Base-by-base conservation (phyloP, 805 yeast species). In the Candida dajiaensis region DNA sequence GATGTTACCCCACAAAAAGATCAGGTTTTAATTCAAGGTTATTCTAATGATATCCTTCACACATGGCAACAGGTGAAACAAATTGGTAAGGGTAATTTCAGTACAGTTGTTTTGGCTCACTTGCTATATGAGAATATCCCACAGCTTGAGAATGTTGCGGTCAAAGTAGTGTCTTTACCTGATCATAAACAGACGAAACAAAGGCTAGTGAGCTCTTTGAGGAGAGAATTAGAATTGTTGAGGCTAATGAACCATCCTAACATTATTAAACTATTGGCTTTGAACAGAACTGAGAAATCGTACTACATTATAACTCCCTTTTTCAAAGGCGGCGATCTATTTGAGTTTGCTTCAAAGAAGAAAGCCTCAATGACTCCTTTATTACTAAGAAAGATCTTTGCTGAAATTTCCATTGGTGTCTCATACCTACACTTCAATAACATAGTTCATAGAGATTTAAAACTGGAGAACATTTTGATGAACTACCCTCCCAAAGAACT, bases 381-480 rank as follows among this genome's bases (percentile, higher is more conserved):
- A 38, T 67, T 84, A 9, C 68, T 85, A 2, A 71, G 79, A 47
- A 71, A 87, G 23, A 68, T 89, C 0, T 84, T 85, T 51, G 75
- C 83, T 8, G 96, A 94, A 63, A 57, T 87, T 2, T 76, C 80
- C 4, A 62, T 74, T 11, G 92, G 96, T 0, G 80, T 89, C 3
- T 69, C 73, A 21, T 89, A 85, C 59, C 67, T 92, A 44, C 99
- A 94, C 63, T 57, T 62, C 4, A 67, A 76, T 46, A 65, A 76
- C 49, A 78, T 90, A 22, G 86, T 90, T 10, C 99, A 92, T 65
- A 78, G 98, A 49, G 99, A 94, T 60, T 76, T 94, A 55, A 94
- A 94, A 67, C 71, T 92, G 40, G 99, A 94, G 57, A 94, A 89
- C 57, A 71, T 89, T 2, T 64, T 89, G n/a, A 59, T 81, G 21